Percentiles rank a stretch among this genome's conserved stretches.
These are phyloP conservation scores for Kwoniella bestiolae DNA, from an alignment of 768 basidiomycete genomes.

Conservation along the genomic window DNA sequence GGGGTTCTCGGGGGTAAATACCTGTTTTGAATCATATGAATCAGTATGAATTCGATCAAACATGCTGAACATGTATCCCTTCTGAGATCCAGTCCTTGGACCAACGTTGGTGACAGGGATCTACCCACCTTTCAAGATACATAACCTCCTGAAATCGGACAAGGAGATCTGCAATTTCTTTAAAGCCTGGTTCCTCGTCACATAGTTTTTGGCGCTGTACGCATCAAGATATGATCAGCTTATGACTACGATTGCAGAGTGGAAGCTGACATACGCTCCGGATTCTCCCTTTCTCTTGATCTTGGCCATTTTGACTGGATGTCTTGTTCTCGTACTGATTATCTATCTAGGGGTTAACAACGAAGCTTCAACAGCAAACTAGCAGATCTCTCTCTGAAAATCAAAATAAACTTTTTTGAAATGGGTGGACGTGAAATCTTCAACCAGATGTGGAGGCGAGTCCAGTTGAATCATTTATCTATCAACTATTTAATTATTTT, in stretches of 20 bases:
- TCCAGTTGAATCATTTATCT: conserved; percentile 10
- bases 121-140: conserved; percentile 88
- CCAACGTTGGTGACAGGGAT: not conserved
- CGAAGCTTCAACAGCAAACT: too few species aligned
- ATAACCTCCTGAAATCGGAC: conserved; percentile 92
- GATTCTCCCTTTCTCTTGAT: conserved; percentile 59
- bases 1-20: conserved; percentile 96
- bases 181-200: conserved; percentile 86
- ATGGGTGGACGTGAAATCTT: conserved; percentile 20
- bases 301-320: conserved; percentile 53
- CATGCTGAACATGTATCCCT: too few species aligned
- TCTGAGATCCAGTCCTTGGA: too few species aligned
- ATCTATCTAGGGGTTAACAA: too few species aligned
- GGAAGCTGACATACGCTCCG: conserved; percentile 54
- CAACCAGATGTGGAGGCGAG: conserved; percentile 17
- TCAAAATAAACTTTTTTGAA: conserved; percentile 16
- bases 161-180: conserved; percentile 96
- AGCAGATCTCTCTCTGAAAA: not conserved
- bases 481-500: conserved; percentile 13
- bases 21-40: conserved; percentile 61
- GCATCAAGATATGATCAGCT: conserved; percentile 4
- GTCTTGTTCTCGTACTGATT: too few species aligned
- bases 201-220: conserved; percentile 59
- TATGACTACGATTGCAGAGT: not conserved
- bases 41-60: not conserved